Base-by-base conservation (phyloP, 2,329 filamentous ascomycete genomes). In the Macrophomina tecta region DNA sequence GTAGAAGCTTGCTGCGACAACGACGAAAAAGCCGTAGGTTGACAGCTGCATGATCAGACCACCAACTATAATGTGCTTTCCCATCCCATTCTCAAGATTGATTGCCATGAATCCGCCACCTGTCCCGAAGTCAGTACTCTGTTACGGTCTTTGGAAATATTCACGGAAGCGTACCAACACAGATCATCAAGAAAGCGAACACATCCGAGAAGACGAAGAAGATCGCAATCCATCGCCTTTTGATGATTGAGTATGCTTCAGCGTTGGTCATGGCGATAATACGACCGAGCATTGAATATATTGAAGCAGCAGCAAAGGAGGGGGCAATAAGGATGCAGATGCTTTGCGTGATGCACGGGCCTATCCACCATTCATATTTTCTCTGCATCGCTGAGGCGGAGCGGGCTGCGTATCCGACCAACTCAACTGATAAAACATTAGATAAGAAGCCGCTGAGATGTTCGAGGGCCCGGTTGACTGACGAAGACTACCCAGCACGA, bases 401-500 rank as follows among this genome's bases (percentile, higher is more conserved):
- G 56, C 85, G 81, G 2, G 80, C 82, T 14, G 83, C 71, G 68
- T 87, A 87, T 11, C 84, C 84, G 34, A 86, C 73, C 0, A 74
- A 72, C 72, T 87, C 83, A 67, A 85, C 83, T 85, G n/a, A 51
- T 40, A 12, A 52, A 34, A n/a, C 23, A 46, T 38, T 6, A 52
- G 12, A 14, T 36, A 40, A 4, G 5, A 11, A 32, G 16, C 42
- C 12, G 36, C 11, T 14, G 12, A 16, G 8, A 1, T 34, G 73
- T n/a, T n/a, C 16, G 23, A n/a, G 23, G n/a, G 12, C 28, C 12
- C n/a, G 48, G 12, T 4, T 12, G 63, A 67, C 75, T 66, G 76
- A 85, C 83, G 84, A n/a, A 81, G 64, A 23, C 82, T 82, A n/a
- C 84, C 84, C 16, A 86, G 73, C 4, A 83, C 69, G 53, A 87